These are phyloP conservation scores for Hypoxylon subgilvum DNA, from an alignment of 495 filamentous ascomycete genomes.

Conservation along the genomic window DNA sequence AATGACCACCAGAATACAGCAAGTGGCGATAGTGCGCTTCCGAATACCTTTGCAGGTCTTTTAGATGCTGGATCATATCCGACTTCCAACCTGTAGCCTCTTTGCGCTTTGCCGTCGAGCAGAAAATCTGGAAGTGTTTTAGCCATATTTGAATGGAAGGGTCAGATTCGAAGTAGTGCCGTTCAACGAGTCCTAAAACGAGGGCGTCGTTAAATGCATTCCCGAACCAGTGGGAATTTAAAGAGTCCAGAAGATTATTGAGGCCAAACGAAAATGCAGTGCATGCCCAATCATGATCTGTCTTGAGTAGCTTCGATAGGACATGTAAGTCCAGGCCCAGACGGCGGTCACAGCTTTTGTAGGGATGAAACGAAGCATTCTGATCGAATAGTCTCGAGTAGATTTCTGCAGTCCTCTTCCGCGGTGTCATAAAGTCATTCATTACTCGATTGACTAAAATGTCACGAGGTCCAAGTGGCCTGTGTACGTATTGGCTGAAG, in stretches of 20 bases:
- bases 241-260: conserved; percentile 5
- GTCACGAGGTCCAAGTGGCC: conserved; percentile 40
- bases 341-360: conserved; percentile 28
- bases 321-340: conserved; percentile 40
- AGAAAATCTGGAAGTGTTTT: background rate
- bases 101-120: background rate
- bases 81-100: conserved; percentile 23
- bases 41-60: conserved; percentile 1
- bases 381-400: conserved; percentile 11
- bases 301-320: conserved; percentile 33
- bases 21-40: conserved; percentile 14
- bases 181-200: conserved; percentile 38
- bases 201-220: too few relatives aligned
- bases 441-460: conserved; percentile 47
- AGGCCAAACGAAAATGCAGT: background rate
- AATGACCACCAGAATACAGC: conserved; percentile 32
- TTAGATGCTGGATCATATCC: conserved; percentile 29
- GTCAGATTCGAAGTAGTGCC: conserved; percentile 43
- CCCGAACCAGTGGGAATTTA: too few relatives aligned
- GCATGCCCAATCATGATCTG: conserved; percentile 20
- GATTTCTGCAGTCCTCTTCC: conserved; percentile 11
- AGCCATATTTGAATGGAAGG: conserved; percentile 37
- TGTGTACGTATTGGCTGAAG: conserved; percentile 45
- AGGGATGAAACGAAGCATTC: conserved; percentile 3
- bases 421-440: conserved; percentile 41